Evolutionary conservation across 2,329 filamentous ascomycete genomes (phyloP).

Genomic region (Apiospora malaysiana): DNA sequence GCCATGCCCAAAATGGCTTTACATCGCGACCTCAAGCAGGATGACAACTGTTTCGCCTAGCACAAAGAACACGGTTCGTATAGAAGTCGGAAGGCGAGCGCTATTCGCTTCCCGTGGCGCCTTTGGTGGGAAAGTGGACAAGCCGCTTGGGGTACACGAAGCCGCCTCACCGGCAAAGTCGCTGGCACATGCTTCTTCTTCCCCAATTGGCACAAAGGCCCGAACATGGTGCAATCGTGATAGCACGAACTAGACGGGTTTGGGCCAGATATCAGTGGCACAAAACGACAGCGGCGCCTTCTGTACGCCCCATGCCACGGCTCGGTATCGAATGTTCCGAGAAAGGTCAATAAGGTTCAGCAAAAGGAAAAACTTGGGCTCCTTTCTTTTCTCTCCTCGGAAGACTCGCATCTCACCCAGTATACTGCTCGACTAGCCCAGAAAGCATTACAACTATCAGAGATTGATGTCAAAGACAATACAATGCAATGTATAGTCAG

Average conservation of each 20-base stretch:
- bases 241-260: not conserved
- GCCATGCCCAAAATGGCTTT: not conserved
- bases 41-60: not conserved
- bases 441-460: not conserved
- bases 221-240: constrained; percentile 1
- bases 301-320: not conserved
- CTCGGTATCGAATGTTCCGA: not conserved
- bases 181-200: not conserved
- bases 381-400: not conserved
- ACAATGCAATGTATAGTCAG: not conserved
- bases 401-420: not conserved
- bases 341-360: not conserved
- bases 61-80: not conserved
- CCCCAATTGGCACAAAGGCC: not conserved
- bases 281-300: not conserved
- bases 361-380: not conserved
- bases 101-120: constrained; percentile 10
- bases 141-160: not conserved
- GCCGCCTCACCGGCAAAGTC: not conserved
- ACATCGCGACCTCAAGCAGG: not conserved
- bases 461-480: not conserved
- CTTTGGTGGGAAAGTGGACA: not conserved
- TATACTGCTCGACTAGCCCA: not conserved
- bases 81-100: not conserved
- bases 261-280: not conserved